These are phyloP conservation scores for Eutrema yunnanense DNA, from an alignment of 345 rosid genomes.

Conservation along the genomic window DNA sequence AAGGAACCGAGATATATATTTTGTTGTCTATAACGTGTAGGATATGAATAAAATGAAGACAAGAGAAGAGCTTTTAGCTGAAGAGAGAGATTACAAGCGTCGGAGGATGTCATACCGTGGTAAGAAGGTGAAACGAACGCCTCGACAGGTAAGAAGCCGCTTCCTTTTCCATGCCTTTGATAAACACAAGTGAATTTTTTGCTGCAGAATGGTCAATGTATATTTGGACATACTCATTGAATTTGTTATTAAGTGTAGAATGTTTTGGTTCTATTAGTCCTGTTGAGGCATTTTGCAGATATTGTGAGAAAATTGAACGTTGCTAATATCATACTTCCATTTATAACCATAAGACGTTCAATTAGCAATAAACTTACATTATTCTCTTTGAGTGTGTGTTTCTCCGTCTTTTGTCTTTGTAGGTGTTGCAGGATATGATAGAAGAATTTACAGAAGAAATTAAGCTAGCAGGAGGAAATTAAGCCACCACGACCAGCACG, in stretches of 20 bases:
- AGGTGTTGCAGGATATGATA: conserved; percentile 82
- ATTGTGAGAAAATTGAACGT: neutral
- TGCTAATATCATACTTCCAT: neutral
- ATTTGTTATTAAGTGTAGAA: neutral
- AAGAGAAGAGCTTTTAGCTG: conserved; percentile 82
- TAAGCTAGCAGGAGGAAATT: conserved; percentile 81
- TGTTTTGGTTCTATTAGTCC: neutral
- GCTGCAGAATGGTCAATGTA: neutral
- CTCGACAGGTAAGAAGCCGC: conserved; percentile 45
- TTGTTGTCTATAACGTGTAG: conserved; percentile 25
- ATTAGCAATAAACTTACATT: neutral
- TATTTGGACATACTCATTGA: neutral
- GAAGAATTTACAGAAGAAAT: conserved; percentile 80
- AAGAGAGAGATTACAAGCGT: conserved; percentile 97
- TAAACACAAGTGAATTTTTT: conserved; percentile 1
- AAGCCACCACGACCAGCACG: too few species aligned
- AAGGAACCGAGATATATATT: neutral
- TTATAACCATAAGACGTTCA: neutral
- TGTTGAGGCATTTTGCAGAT: neutral
- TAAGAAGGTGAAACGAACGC: conserved; percentile 81
- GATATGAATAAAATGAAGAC: conserved; percentile 62
- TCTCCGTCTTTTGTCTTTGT: neutral
- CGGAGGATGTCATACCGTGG: conserved; percentile 96
- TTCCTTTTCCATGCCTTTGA: neutral
- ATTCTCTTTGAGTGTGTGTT: neutral